These are phyloP conservation scores for Saccharomyces mikatae DNA, from an alignment of 805 yeast genomes.

Conservation along the genomic window DNA sequence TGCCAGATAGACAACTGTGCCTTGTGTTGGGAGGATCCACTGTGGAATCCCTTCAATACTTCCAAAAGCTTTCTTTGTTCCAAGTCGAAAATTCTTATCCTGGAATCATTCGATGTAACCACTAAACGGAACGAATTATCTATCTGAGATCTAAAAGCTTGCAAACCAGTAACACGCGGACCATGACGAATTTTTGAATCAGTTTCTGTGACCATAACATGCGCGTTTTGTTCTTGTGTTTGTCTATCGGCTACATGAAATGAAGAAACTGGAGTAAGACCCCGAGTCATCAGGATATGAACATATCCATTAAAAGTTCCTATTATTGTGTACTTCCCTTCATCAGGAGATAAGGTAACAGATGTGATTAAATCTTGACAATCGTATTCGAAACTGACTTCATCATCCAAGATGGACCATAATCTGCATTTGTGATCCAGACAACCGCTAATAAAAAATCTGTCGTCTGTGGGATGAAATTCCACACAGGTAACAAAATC, in stretches of 20 bases:
- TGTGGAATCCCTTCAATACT: slow-evolving; percentile 65
- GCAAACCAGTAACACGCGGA: slow-evolving; percentile 71
- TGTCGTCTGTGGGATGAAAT: slow-evolving; percentile 80
- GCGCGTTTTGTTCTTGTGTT: slow-evolving; percentile 12
- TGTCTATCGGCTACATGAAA: slow-evolving; percentile 41
- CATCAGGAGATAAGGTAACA: slow-evolving; percentile 58
- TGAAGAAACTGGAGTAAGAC: slow-evolving; percentile 41
- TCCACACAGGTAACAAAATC: slow-evolving; percentile 75
- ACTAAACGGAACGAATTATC: slow-evolving; percentile 38
- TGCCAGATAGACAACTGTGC: slow-evolving; percentile 34
- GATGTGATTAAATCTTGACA: slow-evolving; percentile 68
- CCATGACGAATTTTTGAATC: slow-evolving; percentile 27
- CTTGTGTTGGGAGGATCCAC: slow-evolving; percentile 59
- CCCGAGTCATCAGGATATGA: slow-evolving; percentile 52
- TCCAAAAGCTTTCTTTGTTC: slow-evolving; percentile 48
- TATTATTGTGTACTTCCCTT: slow-evolving; percentile 49
- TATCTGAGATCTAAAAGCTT: slow-evolving; percentile 33
- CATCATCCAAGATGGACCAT: slow-evolving; percentile 76
- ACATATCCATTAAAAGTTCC: slow-evolving; percentile 79
- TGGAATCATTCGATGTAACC: slow-evolving; percentile 77
- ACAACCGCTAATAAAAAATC: slow-evolving; percentile 79
- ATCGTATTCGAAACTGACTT: slow-evolving; percentile 51
- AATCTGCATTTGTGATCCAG: slow-evolving; percentile 65
- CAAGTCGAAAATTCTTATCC: slow-evolving; percentile 57
- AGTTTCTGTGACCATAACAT: not conserved